phyloP scores from a whole-genome alignment of 176 grass and related monocot species.

The Phyllostachys edulis region DNA sequence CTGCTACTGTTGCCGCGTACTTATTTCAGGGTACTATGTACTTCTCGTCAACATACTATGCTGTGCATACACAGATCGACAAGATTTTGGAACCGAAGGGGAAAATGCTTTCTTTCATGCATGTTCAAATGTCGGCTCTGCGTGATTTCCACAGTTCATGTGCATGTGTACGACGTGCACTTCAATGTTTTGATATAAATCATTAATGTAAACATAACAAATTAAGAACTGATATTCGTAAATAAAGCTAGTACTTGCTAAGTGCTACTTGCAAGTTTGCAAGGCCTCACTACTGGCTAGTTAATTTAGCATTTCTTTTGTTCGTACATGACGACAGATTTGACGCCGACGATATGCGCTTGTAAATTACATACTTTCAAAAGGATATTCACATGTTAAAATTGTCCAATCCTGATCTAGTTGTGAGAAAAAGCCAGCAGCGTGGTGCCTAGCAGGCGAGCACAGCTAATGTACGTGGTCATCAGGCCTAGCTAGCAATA shows the following conservation, averaged over 20 bases:
- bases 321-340: background rate
- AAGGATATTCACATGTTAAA: background rate
- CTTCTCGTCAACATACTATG: background rate
- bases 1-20: constrained; percentile 9
- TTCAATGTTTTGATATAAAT: background rate
- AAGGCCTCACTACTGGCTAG: background rate
- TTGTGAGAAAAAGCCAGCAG: background rate
- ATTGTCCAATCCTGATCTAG: background rate
- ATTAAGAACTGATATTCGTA: background rate
- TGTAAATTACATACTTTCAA: background rate
- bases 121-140: background rate
- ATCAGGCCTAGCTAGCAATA: background rate
- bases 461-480: background rate
- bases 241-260: background rate
- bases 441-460: background rate
- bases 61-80: background rate
- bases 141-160: background rate
- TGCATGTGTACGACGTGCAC: background rate
- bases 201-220: no score
- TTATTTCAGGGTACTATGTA: background rate
- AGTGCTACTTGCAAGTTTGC: no score
- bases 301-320: background rate
- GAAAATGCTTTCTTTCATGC: background rate
- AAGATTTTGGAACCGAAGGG: background rate
- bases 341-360: background rate